Conservation (phyloP, 352 stramenopile genomes). For the Globisporangium nagaii region DNA sequence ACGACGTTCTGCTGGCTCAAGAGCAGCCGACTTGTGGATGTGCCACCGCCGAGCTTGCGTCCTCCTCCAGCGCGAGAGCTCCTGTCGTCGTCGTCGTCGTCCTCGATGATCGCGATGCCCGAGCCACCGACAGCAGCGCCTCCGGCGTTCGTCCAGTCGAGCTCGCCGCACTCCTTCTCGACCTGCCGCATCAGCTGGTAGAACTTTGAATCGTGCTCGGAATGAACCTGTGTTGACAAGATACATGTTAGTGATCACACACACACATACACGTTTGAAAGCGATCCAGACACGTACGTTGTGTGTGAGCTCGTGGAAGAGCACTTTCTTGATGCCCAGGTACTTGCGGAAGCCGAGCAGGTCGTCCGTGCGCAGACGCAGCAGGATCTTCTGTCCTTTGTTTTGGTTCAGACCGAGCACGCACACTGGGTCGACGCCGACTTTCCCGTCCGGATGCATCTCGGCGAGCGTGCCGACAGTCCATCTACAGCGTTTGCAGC, state of each 20-base stretch:
- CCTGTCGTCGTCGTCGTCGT: slow-evolving; percentile 8
- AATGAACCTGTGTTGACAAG: slow-evolving; percentile 43
- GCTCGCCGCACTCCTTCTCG: slow-evolving; percentile 64
- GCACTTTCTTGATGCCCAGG: slow-evolving; percentile 88
- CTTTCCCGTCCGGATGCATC: slow-evolving; percentile 89
- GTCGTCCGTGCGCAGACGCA: slow-evolving; percentile 93
- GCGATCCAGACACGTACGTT: slow-evolving; percentile 54
- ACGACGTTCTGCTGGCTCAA: background rate
- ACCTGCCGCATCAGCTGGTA: slow-evolving; percentile 80
- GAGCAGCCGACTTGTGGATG: slow-evolving; percentile 24
- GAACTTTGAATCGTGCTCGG: slow-evolving; percentile 75
- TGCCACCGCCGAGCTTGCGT: slow-evolving; percentile 31
- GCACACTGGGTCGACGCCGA: slow-evolving; percentile 83
- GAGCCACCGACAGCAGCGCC: slow-evolving; percentile 34
- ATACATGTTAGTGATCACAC: background rate
- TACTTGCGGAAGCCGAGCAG: slow-evolving; percentile 90
- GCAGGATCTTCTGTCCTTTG: slow-evolving; percentile 91
- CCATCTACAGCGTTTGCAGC: slow-evolving; percentile 73
- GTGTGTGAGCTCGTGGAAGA: slow-evolving; percentile 94
- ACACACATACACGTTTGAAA: background rate
- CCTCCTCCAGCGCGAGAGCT: slow-evolving; percentile 5
- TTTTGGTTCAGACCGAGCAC: slow-evolving; percentile 94
- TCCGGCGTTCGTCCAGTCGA: slow-evolving; percentile 54
- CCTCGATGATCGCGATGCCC: slow-evolving; percentile 5
- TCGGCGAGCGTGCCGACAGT: slow-evolving; percentile 81